A percentile compares a stretch with the other conserved stretches of the same genome.
phyloP scores from a whole-genome alignment of 257 asterid species.

The Solanum piurae region DNA sequence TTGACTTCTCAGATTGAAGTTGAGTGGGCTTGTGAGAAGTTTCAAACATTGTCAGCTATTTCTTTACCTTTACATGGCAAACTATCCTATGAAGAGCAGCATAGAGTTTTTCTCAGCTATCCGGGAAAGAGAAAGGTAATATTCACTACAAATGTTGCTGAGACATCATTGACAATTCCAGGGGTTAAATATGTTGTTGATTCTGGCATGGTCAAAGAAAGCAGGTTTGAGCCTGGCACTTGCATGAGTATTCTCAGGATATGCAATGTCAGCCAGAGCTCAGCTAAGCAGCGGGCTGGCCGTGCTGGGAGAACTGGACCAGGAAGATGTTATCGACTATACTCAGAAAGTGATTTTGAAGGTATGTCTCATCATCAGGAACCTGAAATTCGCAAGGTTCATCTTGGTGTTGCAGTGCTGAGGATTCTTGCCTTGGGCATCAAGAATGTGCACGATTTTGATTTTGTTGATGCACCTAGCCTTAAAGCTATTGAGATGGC shows the following conservation, averaged over 20 bases:
- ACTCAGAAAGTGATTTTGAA: slow-evolving; percentile 51
- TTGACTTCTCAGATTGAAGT: slow-evolving; percentile 78
- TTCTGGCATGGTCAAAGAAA: slow-evolving; percentile 80
- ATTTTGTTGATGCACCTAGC: slow-evolving; percentile 82
- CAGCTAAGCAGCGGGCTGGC: slow-evolving; percentile 94
- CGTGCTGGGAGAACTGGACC: slow-evolving; percentile 98
- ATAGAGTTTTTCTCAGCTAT: slow-evolving; percentile 29
- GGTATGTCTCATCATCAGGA: slow-evolving; percentile 61
- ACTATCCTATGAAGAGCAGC: slow-evolving; percentile 51
- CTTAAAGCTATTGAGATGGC: slow-evolving; percentile 64
- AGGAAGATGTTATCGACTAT: slow-evolving; percentile 81
- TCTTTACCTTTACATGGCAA: slow-evolving; percentile 62
- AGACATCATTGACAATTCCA: slow-evolving; percentile 91
- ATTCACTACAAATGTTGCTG: slow-evolving; percentile 75
- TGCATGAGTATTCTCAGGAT: slow-evolving; percentile 79
- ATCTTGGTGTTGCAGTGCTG: slow-evolving; percentile 81
- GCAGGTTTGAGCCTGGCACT: slow-evolving; percentile 66
- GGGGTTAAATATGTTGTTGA: slow-evolving; percentile 86
- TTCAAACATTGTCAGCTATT: slow-evolving; percentile 28
- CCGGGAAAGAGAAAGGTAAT: slow-evolving; percentile 52
- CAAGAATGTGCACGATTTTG: slow-evolving; percentile 55
- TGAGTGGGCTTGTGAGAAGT: slow-evolving; percentile 68
- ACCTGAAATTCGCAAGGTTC: slow-evolving; percentile 89
- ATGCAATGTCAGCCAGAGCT: slow-evolving; percentile 69
- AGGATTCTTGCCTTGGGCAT: slow-evolving; percentile 78